Evolutionary conservation across 805 yeast genomes (phyloP), one percentile per base, ranked within the genome.

Genomic region (Tetrapisispora namnaoensis): DNA sequence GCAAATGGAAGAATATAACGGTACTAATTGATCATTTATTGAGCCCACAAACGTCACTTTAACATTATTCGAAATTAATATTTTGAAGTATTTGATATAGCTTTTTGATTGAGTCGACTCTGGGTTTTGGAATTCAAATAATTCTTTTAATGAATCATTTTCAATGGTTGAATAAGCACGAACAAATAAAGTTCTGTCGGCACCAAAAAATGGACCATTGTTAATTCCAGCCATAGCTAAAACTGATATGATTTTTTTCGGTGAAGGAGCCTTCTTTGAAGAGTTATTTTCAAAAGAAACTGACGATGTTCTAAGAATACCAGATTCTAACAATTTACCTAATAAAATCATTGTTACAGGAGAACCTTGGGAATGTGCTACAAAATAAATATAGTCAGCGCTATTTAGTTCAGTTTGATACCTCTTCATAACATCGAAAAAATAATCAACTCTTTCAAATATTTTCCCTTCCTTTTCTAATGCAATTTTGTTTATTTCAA

Each of bases 211-310:
- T 2, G 99, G 99, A 0, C 99, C 99, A 62, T 87, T 80, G 57
- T 89, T 87, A 22, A 90, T 79, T 1, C 98, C 98, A 0, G 98
- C 98, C 99, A 91, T 91, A 3, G 91, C 91, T 45, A 91, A 68
- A 18, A 91, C 70, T 0, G 93, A 87, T 14, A 90, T 74, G 21
- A 76, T 63, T 51, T 77, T 75, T 46, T 65, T 68, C 9, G 44
- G 52, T 5, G 52, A 45, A 35, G 44, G 32, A 28, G 44, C 30
- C 2, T 49, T 53, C 14, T 46, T 32, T 11, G 48, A 52, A 8
- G 51, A 54, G 8, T 46, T 34, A 30, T 50, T 57, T 10, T 51
- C 51, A 28, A 46, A 55, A 20, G 53, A 51, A n/a, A 66, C 57
- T 30, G 57, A 57, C 38, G 67, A 65, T 1, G 71, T 59, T 28